Evolutionary conservation across 1,284 basidiomycete genomes (phyloP), one percentile per base, ranked within the genome.

Genomic region (Puccinia polysora): DNA sequence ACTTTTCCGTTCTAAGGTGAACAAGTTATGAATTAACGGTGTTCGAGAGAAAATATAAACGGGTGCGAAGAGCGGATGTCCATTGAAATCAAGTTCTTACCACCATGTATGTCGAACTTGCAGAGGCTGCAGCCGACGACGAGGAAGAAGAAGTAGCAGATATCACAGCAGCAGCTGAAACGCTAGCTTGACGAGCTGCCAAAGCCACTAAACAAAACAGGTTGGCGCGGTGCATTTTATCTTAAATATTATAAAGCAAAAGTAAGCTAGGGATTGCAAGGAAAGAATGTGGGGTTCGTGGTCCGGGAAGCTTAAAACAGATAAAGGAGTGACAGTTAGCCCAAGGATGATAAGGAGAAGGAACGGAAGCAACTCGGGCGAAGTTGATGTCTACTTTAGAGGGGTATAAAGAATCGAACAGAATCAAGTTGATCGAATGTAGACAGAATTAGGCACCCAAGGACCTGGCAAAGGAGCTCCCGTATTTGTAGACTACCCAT

Each of bases 171-270:
- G 58, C 58, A 45, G 40, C n/a, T 5, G 58, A 20, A 43, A 60
- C 25, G 32, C 4, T 30, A 10, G 25, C 20, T 60, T 60, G 58
- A 28, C 58, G 58, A 43, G 58, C 58, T 43, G 58, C 58, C 10
- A 60, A 45, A 45, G 38, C 58, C 36, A 60, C 58, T 36, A 60
- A 20, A 28, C 58, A 43, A 28, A 60, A 28, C 12, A 60, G 40
- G 38, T 15, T 45, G 58, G 58, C 30, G 36, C 58, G 58, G 28
- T 40, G 58, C 58, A 60, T 60, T 43, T 40, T 60, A 25, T n/a
- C n/a, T n/a, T n/a, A n/a, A n/a, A n/a, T n/a, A 10, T 8, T 15
- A 32, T 45, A 45, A 28, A 28, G 25, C 12, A 25, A 43, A 18
- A 3, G 58, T 28, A 30, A 38, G 25, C 18, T 7, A 59, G 10